phyloP scores from a whole-genome alignment of 768 basidiomycete species.

The Hemileccinum impolitum region DNA sequence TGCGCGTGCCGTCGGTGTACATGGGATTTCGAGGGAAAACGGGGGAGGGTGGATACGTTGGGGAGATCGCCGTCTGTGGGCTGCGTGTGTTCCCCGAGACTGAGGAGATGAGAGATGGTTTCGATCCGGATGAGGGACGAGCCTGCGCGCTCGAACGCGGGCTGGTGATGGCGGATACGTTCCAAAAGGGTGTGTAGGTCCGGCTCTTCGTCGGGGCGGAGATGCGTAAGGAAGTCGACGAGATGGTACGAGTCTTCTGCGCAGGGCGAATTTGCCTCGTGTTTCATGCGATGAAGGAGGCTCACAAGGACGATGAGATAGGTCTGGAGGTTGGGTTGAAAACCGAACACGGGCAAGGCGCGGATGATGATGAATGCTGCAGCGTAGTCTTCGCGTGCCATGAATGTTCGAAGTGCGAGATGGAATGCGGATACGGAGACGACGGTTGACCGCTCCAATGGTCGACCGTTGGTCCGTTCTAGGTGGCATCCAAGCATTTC shows the following conservation, averaged over 20 bases:
- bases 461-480: constrained; percentile 14
- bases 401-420: constrained; percentile 42
- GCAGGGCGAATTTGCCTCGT: constrained; percentile 10
- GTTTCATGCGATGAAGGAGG: constrained; percentile 33
- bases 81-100: constrained; percentile 8
- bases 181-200: constrained; percentile 9
- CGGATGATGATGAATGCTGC: constrained; percentile 42
- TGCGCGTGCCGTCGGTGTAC: neutral
- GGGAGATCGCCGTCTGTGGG: constrained; percentile 5
- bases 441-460: constrained; percentile 22
- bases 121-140: constrained; percentile 13
- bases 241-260: constrained; percentile 14
- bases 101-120: constrained; percentile 21
- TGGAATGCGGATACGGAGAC: constrained; percentile 37
- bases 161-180: constrained; percentile 11
- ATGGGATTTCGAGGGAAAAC: neutral
- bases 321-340: constrained; percentile 34
- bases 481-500: constrained; percentile 41
- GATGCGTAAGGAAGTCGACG: constrained; percentile 22
- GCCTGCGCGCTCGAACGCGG: neutral
- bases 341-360: constrained; percentile 26
- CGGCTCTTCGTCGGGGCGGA: constrained; percentile 21
- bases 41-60: neutral
- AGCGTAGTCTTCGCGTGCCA: constrained; percentile 44
- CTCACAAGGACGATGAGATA: constrained; percentile 41